These are phyloP conservation scores for Juglanconis juglandina DNA, from an alignment of 2,329 filamentous ascomycete genomes.

Conservation along the genomic window DNA sequence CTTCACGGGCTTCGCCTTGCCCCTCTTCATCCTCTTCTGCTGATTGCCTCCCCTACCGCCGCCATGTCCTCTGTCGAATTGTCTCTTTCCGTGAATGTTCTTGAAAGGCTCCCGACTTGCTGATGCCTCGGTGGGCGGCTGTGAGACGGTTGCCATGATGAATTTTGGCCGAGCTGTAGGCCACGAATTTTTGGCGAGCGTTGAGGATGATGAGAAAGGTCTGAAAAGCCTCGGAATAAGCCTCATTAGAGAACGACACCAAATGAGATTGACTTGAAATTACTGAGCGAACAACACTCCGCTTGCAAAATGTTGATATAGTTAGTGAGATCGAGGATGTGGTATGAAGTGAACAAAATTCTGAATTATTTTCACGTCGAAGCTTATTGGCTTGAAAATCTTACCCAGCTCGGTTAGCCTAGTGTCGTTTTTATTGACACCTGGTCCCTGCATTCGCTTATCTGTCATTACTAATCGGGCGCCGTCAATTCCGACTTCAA, in stretches of 20 bases:
- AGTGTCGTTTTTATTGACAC: not conserved
- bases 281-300: too few relatives aligned
- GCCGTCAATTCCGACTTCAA: not conserved
- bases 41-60: conserved; percentile 16
- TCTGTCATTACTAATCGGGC: not conserved
- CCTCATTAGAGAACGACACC: not conserved
- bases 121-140: conserved; percentile 3
- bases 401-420: conserved; percentile 6
- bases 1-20: conserved; percentile 51
- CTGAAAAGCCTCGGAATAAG: not conserved
- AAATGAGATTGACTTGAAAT: not conserved
- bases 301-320: not conserved
- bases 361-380: conserved; percentile 14
- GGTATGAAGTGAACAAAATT: conserved; percentile 1
- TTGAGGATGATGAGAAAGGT: conserved; percentile 3
- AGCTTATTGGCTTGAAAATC: conserved; percentile 9
- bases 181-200: not conserved
- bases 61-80: conserved; percentile 4
- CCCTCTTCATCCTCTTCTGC: conserved; percentile 54
- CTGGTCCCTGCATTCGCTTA: not conserved
- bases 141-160: not conserved
- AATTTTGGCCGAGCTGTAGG: not conserved
- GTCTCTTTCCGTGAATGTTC: conserved; percentile 3
- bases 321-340: not conserved
- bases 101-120: not conserved